phyloP scores from a whole-genome alignment of 2,329 filamentous ascomycete species.

The Cadophora luteo-olivacea region DNA sequence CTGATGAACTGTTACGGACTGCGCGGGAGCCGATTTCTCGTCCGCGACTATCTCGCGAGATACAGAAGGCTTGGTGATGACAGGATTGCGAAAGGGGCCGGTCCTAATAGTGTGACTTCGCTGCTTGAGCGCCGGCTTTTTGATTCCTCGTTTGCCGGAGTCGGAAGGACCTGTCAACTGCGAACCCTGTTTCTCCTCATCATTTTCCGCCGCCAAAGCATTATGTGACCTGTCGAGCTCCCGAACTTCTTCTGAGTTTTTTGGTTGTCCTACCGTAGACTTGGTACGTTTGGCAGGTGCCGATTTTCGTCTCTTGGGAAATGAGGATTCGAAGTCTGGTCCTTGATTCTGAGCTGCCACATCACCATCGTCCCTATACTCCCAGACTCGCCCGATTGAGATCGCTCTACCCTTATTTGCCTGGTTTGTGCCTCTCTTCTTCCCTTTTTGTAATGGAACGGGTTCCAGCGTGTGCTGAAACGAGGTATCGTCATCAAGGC shows the following conservation, averaged over 20 bases:
- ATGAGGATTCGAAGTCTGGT: slow-evolving; percentile 8
- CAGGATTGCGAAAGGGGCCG: slow-evolving; percentile 33
- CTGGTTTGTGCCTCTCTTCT: slow-evolving; percentile 22
- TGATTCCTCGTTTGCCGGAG: slow-evolving; percentile 24
- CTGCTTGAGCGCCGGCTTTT: slow-evolving; percentile 13
- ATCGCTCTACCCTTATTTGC: slow-evolving; percentile 23
- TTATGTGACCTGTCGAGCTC: neutral
- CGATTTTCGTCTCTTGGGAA: slow-evolving; percentile 32
- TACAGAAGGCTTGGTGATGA: slow-evolving; percentile 35
- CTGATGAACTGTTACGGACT: slow-evolving; percentile 30
- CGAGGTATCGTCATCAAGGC: slow-evolving; percentile 24
- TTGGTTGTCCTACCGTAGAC: slow-evolving; percentile 10
- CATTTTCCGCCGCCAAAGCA: neutral
- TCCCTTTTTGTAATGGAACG: slow-evolving; percentile 15
- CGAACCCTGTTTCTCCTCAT: neutral
- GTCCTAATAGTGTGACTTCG: slow-evolving; percentile 25
- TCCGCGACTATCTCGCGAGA: slow-evolving; percentile 16
- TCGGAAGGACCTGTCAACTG: slow-evolving; percentile 32
- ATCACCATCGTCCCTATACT: slow-evolving; percentile 33
- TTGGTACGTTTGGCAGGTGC: slow-evolving; percentile 27
- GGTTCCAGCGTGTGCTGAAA: slow-evolving; percentile 29
- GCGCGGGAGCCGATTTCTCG: neutral
- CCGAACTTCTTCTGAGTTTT: slow-evolving; percentile 9
- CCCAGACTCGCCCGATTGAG: slow-evolving; percentile 31
- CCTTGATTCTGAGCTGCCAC: slow-evolving; percentile 23